phyloP scores from a whole-genome alignment of 2,329 filamentous ascomycete species.

The Setomelanomma holmii region DNA sequence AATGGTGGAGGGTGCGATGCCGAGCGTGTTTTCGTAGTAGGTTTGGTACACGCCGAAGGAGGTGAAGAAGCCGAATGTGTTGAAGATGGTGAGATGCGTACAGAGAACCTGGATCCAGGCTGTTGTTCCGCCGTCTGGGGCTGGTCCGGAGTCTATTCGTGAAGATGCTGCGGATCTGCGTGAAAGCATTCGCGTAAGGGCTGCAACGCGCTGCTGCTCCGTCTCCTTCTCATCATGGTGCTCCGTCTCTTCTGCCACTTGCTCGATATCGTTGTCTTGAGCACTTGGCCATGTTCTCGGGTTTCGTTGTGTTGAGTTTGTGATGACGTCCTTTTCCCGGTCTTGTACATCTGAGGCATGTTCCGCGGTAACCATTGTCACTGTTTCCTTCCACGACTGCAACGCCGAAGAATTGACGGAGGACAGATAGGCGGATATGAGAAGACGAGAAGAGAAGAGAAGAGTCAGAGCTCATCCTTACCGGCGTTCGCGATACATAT shows the following conservation, averaged over 20 bases:
- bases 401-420: neutral
- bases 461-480: neutral
- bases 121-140: constrained; percentile 57
- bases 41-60: constrained; percentile 65
- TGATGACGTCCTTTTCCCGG: neutral
- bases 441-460: neutral
- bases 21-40: constrained; percentile 56
- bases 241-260: constrained; percentile 10
- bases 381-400: neutral
- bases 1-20: constrained; percentile 42
- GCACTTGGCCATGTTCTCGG: constrained; percentile 20
- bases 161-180: constrained; percentile 31
- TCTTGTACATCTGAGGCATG: neutral
- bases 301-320: neutral
- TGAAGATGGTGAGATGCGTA: constrained; percentile 62
- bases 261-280: constrained; percentile 24
- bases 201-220: constrained; percentile 1
- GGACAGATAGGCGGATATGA: neutral
- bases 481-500: neutral
- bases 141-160: constrained; percentile 33
- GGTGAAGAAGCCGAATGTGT: constrained; percentile 62
- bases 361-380: neutral
- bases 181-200: constrained; percentile 27
- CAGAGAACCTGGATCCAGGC: constrained; percentile 64
- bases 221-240: constrained; percentile 4